These are phyloP conservation scores for Diaporthe eres DNA, from an alignment of 2,329 filamentous ascomycete genomes.

Conservation along the genomic window DNA sequence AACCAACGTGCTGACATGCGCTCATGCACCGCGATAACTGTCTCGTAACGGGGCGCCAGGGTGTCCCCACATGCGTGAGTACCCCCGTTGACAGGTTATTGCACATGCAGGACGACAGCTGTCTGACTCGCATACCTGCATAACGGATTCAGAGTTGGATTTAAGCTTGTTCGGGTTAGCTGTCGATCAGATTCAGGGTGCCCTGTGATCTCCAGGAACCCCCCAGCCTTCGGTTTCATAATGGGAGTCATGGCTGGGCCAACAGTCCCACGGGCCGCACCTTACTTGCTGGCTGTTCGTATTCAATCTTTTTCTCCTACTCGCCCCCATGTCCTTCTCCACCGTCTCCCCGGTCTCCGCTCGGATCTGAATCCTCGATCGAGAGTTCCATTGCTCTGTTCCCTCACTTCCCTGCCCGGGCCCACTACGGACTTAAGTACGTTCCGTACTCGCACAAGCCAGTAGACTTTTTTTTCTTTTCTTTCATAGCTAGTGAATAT, in stretches of 20 bases:
- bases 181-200: neutral
- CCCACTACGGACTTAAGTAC: neutral
- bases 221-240: conserved; percentile 18
- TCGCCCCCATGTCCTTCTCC: conserved; percentile 13
- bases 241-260: conserved; percentile 21
- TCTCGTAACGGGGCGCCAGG: neutral
- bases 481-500: neutral
- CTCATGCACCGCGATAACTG: neutral
- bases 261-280: conserved; percentile 15
- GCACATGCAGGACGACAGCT: neutral
- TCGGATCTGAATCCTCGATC: conserved; percentile 29
- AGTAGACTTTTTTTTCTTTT: too few relatives aligned
- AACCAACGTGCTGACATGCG: conserved; percentile 1
- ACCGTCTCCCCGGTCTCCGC: conserved; percentile 4
- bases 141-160: neutral
- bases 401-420: neutral
- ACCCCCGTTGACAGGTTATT: neutral
- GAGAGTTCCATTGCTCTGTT: conserved; percentile 27
- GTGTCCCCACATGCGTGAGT: neutral
- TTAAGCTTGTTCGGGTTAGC: conserved; percentile 34
- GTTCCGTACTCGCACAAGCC: neutral
- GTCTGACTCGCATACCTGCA: neutral
- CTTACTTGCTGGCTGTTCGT: conserved; percentile 26
- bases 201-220: neutral
- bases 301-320: neutral